Base-by-base conservation (phyloP, 257 asterid species). In the Fraxinus quadrangulata region DNA sequence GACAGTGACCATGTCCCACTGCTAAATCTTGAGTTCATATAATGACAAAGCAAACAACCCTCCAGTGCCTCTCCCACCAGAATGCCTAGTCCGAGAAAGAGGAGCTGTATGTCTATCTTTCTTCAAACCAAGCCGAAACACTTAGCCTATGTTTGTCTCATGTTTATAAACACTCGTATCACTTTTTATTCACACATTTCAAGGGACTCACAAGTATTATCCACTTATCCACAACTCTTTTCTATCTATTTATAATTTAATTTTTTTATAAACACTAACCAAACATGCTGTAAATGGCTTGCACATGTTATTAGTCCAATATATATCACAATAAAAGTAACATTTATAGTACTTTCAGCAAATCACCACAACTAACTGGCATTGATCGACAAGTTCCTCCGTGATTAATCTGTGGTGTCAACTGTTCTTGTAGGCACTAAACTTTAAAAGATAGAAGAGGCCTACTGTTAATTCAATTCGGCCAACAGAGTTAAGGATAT, bases 341-440 rank as follows among this genome's bases (percentile, higher is more conserved):
- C 42, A 68, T 23, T 42, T 47, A 30, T 9, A 40, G 33, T 70
- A 59, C 66, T 71, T 61, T 19, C 76, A 65, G 30, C 40, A 40
- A 26, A 72, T 39, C 84, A 65, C 23, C 17, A 23, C 24, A 74
- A 70, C 61, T 24, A 36, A 37, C 37, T 37, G 61, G n/a, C 73
- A 72, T 68, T 73, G 39, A 23, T 47, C 6, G 54, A 26, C 24
- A 63, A 59, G 69, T 68, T 16, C 31, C n/a, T 69, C 74, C 72
- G 3, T 59, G 21, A 77, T 16, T 71, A 54, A 75, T 71, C 26
- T 24, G 70, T 30, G 19, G 47, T 21, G 49, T 37, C 69, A 79
- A 71, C 30, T 5, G 54, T 74, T 49, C 28, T 49, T 47, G 61
- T 24, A 42, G 63, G 56, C 30, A 66, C 73, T 28, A 3, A 14